Percentiles rank a stretch among this genome's conserved stretches.
Evolutionary conservation across 2,329 filamentous ascomycete genomes (phyloP).

Genomic region (Fusarium oxysporum): DNA sequence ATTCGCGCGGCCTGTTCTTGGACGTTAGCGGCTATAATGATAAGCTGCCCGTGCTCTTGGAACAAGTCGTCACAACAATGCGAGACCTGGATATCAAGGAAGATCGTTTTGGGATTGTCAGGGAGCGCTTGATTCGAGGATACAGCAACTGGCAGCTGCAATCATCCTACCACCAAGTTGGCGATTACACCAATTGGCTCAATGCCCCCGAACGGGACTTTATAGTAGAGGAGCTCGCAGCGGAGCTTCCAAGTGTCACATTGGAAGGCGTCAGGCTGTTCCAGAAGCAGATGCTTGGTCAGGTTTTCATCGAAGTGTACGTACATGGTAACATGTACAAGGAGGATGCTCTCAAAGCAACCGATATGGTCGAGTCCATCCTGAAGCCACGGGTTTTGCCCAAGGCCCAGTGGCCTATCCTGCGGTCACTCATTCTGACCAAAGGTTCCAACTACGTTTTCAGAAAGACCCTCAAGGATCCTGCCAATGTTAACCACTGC

Average conservation of each 20-base stretch:
- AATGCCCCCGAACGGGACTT: conserved; percentile 77
- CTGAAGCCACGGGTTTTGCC: conserved; percentile 81
- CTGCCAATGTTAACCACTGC: conserved; percentile 89
- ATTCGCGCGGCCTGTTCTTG: conserved; percentile 79
- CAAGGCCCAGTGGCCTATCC: conserved; percentile 81
- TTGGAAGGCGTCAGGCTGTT: conserved; percentile 80
- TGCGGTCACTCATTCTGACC: conserved; percentile 81
- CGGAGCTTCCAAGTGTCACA: conserved; percentile 73
- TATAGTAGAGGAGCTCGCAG: conserved; percentile 77
- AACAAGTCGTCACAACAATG: conserved; percentile 75
- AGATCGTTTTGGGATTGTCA: conserved; percentile 92
- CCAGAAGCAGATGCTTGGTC: conserved; percentile 81
- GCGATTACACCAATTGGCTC: conserved; percentile 84
- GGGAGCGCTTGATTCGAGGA: conserved; percentile 80
- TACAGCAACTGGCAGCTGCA: conserved; percentile 86
- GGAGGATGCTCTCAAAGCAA: conserved; percentile 88
- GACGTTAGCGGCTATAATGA: conserved; percentile 94
- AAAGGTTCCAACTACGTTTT: conserved; percentile 86
- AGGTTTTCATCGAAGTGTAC: conserved; percentile 88
- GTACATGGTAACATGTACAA: conserved; percentile 95
- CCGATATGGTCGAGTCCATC: conserved; percentile 82
- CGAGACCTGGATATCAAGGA: conserved; percentile 80
- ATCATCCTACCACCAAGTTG: conserved; percentile 89
- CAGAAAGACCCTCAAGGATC: conserved; percentile 82
- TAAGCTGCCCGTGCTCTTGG: conserved; percentile 89